Conservation (phyloP, 2,329 filamentous ascomycete genomes). For the Leptoxyphium fumago region DNA sequence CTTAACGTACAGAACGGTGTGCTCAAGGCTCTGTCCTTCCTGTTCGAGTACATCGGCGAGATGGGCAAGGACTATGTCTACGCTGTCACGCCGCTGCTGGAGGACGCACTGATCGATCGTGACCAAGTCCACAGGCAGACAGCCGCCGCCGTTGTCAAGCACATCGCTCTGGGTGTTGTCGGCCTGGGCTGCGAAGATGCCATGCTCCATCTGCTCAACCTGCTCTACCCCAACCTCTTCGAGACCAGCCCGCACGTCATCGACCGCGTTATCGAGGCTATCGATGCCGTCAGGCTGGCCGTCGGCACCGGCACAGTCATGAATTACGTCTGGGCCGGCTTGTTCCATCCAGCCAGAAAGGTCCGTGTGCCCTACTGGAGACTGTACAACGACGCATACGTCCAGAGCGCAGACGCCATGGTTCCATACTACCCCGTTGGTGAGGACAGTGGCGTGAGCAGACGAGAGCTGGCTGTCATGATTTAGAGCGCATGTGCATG, state of each 20-base stretch:
- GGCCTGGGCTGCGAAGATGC: constrained; percentile 95
- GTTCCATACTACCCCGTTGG: constrained; percentile 89
- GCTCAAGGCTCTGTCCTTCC: constrained; percentile 87
- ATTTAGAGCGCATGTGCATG: constrained; percentile 2
- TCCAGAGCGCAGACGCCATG: constrained; percentile 84
- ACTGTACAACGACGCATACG: constrained; percentile 92
- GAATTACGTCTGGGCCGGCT: constrained; percentile 95
- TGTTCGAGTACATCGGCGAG: constrained; percentile 98
- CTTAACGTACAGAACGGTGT: constrained; percentile 98
- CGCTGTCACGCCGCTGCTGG: constrained; percentile 84
- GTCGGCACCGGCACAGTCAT: constrained; percentile 84
- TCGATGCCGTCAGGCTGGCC: constrained; percentile 87
- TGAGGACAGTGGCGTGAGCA: constrained; percentile 62
- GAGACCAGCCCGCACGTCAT: constrained; percentile 98
- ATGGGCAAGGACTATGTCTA: constrained; percentile 99
- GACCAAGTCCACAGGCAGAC: constrained; percentile 98
- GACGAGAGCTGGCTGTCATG: constrained; percentile 49
- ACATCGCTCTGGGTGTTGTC: constrained; percentile 93
- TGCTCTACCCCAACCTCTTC: constrained; percentile 92
- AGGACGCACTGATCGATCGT: constrained; percentile 92
- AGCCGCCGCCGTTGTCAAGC: constrained; percentile 91
- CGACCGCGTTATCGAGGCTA: constrained; percentile 91
- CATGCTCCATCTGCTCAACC: constrained; percentile 93
- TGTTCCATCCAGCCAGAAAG: constrained; percentile 94
- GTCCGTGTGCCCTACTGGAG: constrained; percentile 92